phyloP scores from a whole-genome alignment of 495 filamentous ascomycete species.

The Aspergillus carlsbadensis region DNA sequence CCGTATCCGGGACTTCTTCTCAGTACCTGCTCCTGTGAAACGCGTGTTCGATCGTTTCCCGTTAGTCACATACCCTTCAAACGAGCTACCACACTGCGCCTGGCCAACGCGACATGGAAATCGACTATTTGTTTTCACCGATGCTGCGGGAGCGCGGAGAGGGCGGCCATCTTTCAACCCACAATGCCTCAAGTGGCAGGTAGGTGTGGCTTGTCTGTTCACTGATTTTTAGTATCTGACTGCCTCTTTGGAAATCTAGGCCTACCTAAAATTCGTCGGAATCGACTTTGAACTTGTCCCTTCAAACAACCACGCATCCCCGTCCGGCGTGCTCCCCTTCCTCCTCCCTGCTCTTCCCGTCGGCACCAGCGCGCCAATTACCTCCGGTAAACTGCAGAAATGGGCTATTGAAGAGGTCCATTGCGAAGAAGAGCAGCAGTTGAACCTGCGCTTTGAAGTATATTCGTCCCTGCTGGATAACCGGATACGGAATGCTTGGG shows the following conservation, averaged over 20 bases:
- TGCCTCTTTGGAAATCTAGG: constrained; percentile 45
- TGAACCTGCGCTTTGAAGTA: constrained; percentile 65
- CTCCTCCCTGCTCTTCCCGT: constrained; percentile 58
- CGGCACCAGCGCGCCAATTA: constrained; percentile 47
- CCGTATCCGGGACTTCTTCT: constrained; percentile 47
- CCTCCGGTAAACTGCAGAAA: constrained; percentile 63
- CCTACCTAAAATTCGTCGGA: constrained; percentile 76
- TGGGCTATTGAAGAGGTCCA: constrained; percentile 61
- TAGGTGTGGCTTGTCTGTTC: constrained; percentile 33
- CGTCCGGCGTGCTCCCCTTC: constrained; percentile 83
- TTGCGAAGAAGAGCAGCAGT: constrained; percentile 49
- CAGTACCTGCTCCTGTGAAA: constrained; percentile 74
- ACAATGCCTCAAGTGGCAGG: constrained; percentile 95
- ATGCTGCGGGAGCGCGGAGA: constrained; percentile 57
- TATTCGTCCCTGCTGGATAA: constrained; percentile 80
- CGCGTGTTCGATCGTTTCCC: constrained; percentile 83
- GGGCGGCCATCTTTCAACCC: constrained; percentile 86
- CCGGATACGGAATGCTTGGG: constrained; percentile 83
- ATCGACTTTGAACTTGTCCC: constrained; percentile 67
- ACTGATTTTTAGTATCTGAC: background rate
- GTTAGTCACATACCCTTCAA: constrained; percentile 70
- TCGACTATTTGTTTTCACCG: constrained; percentile 76
- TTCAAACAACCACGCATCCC: constrained; percentile 92
- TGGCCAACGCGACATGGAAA: constrained; percentile 48
- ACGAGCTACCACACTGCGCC: constrained; percentile 69